Conservation (phyloP, 2,329 filamentous ascomycete genomes). For the Aspergillus fischeri region DNA sequence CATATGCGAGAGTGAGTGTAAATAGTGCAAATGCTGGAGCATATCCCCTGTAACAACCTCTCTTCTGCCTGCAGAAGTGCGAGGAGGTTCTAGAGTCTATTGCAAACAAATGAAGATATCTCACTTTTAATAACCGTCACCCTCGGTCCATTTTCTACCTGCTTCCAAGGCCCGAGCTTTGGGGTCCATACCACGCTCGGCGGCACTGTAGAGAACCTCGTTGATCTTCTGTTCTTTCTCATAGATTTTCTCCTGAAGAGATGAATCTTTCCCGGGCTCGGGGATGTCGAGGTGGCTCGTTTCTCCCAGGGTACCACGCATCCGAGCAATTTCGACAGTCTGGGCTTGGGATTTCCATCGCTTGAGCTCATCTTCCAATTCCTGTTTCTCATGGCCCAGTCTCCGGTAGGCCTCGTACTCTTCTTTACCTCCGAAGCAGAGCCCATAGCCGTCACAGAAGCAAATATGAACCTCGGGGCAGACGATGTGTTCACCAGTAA, state of each 20-base stretch:
- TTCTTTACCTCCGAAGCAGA: constrained; percentile 54
- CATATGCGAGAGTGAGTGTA: background rate
- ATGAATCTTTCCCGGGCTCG: constrained; percentile 40
- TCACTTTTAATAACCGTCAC: constrained; percentile 48
- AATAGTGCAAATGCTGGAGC: background rate
- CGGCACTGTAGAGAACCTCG: constrained; percentile 41
- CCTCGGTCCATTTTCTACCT: constrained; percentile 53
- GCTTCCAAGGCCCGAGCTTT: constrained; percentile 49
- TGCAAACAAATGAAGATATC: background rate
- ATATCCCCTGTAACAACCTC: background rate
- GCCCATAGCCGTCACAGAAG: constrained; percentile 61
- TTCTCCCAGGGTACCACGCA: constrained; percentile 20
- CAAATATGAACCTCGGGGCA: constrained; percentile 53
- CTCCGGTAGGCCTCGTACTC: constrained; percentile 48
- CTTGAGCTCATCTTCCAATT: constrained; percentile 34
- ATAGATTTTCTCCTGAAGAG: constrained; percentile 44
- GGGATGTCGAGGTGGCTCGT: constrained; percentile 31
- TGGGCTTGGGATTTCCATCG: constrained; percentile 40
- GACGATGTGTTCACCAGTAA: constrained; percentile 46
- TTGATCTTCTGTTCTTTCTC: constrained; percentile 42
- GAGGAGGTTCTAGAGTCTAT: background rate
- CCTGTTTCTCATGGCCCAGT: constrained; percentile 39
- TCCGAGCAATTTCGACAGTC: constrained; percentile 24
- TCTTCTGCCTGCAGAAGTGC: background rate
- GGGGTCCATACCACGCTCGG: constrained; percentile 50